Evolutionary conservation across 352 stramenopile species (phyloP), one percentile per base, ranked within the genome.

Genomic region (Phytophthora crassamura): DNA sequence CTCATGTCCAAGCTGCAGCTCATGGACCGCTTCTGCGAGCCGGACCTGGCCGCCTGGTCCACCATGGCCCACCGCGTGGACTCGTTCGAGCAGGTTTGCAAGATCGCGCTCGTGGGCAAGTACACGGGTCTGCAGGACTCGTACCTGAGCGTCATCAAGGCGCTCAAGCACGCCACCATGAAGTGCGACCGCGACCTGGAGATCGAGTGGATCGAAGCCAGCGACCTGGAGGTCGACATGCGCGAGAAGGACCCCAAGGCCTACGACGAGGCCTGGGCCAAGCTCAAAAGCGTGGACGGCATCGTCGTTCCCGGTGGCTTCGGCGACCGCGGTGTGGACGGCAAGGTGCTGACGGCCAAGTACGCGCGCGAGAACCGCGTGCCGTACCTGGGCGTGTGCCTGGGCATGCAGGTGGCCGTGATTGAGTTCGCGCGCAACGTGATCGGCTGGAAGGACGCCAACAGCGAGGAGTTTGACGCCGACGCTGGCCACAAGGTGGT

Each of bases 271-370:
- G 95, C 95, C 1, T 99, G 97, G 98, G 78, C 74, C 16, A 98
- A 97, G 74, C 77, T 99, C 12, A 89, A 94, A 50, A 86, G 82
- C 40, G 87, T 89, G 32, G 79, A 99, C 58, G 97, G 97, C 25
- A 96, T 99, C 39, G 91, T 99, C 30, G 93, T 99, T 8, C 98
- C 98, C 3, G 98, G 98, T 58, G 98, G 98, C 38, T 99, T 99
- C 76, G 98, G 98, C 59, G 94, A 91, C 76, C 96, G 98, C 59
- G 98, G 98, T 45, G 97, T 99, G 32, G 91, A 99, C 46, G 98
- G 98, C 66, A 99, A 99, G 83, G 94, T 99, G 8, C 68, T 97
- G 11, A 97, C 96, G 5, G 96, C 97, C 15, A 83, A 98, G 71
- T 99, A 98, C 72, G 97, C 94, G 51, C 86, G 98, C 59, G 93